Percentiles rank a stretch among this genome's conserved stretches.
These are phyloP conservation scores for Lipomyces chichibuensis DNA, from an alignment of 805 yeast genomes.

Conservation along the genomic window DNA sequence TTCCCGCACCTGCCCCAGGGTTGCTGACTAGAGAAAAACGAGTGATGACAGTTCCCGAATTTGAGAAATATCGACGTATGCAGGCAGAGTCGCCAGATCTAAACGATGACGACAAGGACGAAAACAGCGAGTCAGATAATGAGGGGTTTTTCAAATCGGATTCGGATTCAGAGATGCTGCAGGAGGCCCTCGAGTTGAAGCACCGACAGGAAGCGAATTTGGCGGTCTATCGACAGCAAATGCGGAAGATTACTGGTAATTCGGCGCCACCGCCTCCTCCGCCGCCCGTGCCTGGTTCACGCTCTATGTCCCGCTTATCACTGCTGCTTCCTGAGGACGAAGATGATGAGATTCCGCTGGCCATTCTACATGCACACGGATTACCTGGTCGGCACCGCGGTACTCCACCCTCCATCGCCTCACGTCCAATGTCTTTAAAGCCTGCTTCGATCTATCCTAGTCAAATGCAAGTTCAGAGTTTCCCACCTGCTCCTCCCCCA, in stretches of 20 bases:
- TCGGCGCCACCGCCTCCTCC: constrained; percentile 17
- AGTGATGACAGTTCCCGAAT: constrained; percentile 41
- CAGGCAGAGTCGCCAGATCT: background rate
- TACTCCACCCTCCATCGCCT: background rate
- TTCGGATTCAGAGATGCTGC: constrained; percentile 22
- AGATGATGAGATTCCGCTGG: constrained; percentile 49
- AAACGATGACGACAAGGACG: constrained; percentile 28
- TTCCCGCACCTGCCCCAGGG: constrained; percentile 8
- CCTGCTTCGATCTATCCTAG: background rate
- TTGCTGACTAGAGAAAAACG: constrained; percentile 17
- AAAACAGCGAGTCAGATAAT: constrained; percentile 12
- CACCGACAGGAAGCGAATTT: constrained; percentile 46
- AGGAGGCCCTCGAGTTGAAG: constrained; percentile 26
- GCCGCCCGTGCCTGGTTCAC: background rate
- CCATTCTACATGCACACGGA: constrained; percentile 48
- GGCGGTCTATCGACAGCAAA: constrained; percentile 48
- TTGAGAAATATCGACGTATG: constrained; percentile 28
- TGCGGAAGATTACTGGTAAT: constrained; percentile 46
- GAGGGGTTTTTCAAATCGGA: constrained; percentile 18
- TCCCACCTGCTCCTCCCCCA: background rate
- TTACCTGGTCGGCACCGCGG: constrained; percentile 40
- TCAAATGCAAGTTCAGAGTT: background rate
- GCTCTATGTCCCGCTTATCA: background rate
- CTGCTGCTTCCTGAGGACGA: constrained; percentile 41
- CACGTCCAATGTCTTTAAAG: background rate